Percentiles rank a stretch among this genome's conserved stretches.
phyloP scores from a whole-genome alignment of 768 basidiomycete species.

The Hypsizygus marmoreus region DNA sequence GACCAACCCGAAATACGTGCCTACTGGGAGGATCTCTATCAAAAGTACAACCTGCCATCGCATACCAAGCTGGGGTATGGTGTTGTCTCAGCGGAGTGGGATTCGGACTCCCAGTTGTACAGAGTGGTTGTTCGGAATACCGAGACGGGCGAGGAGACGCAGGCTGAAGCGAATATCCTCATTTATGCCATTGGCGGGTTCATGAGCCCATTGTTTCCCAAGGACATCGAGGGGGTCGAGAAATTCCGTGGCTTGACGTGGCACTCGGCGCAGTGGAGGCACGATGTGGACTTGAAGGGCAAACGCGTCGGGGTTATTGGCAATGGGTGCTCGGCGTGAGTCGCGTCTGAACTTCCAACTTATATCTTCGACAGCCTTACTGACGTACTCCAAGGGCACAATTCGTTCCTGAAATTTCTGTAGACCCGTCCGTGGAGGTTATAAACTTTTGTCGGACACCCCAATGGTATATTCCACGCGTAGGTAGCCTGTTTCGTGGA shows the following conservation, averaged over 20 bases:
- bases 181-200: constrained; percentile 56
- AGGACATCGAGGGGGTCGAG: constrained; percentile 42
- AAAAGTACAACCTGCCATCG: constrained; percentile 41
- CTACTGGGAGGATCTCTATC: constrained; percentile 52
- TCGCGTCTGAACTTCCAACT: constrained; percentile 18
- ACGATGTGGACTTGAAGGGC: constrained; percentile 50
- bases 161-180: constrained; percentile 44
- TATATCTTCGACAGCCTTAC: too few relatives aligned
- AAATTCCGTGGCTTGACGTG: constrained; percentile 51
- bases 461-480: constrained; percentile 57
- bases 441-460: constrained; percentile 63
- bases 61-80: constrained; percentile 44
- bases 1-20: constrained; percentile 50
- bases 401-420: constrained; percentile 54
- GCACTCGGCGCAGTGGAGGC: constrained; percentile 59
- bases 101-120: constrained; percentile 42
- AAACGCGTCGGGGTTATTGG: constrained; percentile 64
- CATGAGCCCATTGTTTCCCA: constrained; percentile 45
- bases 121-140: constrained; percentile 38
- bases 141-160: constrained; percentile 34
- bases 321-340: constrained; percentile 62
- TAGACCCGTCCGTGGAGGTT: constrained; percentile 49
- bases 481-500: constrained; percentile 27
- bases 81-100: constrained; percentile 49
- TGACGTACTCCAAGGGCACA: constrained; percentile 61